Evolutionary conservation across 345 rosid species (phyloP), one percentile per base, ranked within the genome.

Genomic region (Iberis pinnata): DNA sequence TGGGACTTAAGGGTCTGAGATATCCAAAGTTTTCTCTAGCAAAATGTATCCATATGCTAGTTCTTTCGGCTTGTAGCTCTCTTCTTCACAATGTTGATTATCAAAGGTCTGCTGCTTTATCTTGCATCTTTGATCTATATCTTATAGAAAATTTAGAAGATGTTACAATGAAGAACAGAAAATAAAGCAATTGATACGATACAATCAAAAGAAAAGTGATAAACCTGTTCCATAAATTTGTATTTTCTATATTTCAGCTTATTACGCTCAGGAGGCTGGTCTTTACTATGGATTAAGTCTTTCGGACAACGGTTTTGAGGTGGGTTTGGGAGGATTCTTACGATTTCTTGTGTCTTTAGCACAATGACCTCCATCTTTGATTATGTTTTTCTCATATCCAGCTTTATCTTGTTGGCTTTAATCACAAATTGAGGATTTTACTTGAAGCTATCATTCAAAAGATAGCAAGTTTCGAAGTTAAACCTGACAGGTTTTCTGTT

Each of bases 241-340:
- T 57, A 31, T 18, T 15, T 7, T 54, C 45, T 61, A 36, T 70
- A 43, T 79, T 76, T 43, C 80, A 90, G 96, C 96, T 58, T 90
- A 87, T 70, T 80, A 84, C 75, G 98, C 96, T 13, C 75, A 77
- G 67, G 93, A 84, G 74, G 98, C 98, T 74, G 96, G 95, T 50
- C 82, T 90, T 57, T 47, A 70, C 68, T 90, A 87, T 55, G 48
- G 56, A 53, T 75, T 90, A 61, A 54, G 44, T 69, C 67, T 60
- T 11, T 66, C 76, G 11, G 79, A 76, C 32, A 49, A 71, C 59
- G 96, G 98, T 56, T 87, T 90, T 69, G 77, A 84, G 96, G 95
- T 87, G 64, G 36, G 60, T 20, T 56, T 44, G 54, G 16, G n/a
- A 5, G 43, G 2, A 8, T 40, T 12, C 12, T 27, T 41, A n/a